Conservation (phyloP, 2,329 filamentous ascomycete species). For the Cordyceps farinosa region DNA sequence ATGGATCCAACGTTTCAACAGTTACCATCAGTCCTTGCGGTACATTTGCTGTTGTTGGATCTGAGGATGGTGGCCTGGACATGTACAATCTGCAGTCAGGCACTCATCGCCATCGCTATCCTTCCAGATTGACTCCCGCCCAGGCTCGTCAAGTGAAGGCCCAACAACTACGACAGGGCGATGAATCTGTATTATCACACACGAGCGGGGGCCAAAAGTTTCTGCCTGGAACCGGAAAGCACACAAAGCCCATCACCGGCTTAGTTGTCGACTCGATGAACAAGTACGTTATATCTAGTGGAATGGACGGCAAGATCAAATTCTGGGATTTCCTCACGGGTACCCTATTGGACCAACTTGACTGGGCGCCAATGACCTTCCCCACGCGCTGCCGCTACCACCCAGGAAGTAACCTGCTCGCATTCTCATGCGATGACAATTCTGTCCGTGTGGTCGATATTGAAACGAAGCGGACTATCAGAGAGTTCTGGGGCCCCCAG, state of each 20-base stretch:
- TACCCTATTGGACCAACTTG: slow-evolving; percentile 71
- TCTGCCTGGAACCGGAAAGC: slow-evolving; percentile 61
- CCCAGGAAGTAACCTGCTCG: slow-evolving; percentile 76
- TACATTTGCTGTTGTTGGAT: slow-evolving; percentile 89
- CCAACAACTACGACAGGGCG: slow-evolving; percentile 56
- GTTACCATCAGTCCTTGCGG: slow-evolving; percentile 89
- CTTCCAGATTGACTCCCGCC: slow-evolving; percentile 69
- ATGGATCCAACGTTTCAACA: slow-evolving; percentile 77
- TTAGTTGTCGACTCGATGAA: slow-evolving; percentile 88
- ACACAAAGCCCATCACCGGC: slow-evolving; percentile 79
- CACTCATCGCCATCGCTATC: slow-evolving; percentile 81
- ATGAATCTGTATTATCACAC: slow-evolving; percentile 55
- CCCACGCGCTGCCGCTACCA: slow-evolving; percentile 79
- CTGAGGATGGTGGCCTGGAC: slow-evolving; percentile 76
- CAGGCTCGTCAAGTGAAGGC: slow-evolving; percentile 74
- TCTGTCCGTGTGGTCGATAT: slow-evolving; percentile 87
- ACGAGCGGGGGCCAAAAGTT: slow-evolving; percentile 42
- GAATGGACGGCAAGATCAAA: slow-evolving; percentile 87
- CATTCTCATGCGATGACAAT: slow-evolving; percentile 83
- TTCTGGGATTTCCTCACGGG: slow-evolving; percentile 97
- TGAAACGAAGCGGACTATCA: slow-evolving; percentile 83
- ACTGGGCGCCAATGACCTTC: slow-evolving; percentile 72
- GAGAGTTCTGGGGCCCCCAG: slow-evolving; percentile 84
- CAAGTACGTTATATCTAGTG: slow-evolving; percentile 78
- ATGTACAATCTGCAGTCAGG: slow-evolving; percentile 98